Evolutionary conservation across 2,329 filamentous ascomycete species (phyloP).

Genomic region (Clarireedia monteithiana): DNA sequence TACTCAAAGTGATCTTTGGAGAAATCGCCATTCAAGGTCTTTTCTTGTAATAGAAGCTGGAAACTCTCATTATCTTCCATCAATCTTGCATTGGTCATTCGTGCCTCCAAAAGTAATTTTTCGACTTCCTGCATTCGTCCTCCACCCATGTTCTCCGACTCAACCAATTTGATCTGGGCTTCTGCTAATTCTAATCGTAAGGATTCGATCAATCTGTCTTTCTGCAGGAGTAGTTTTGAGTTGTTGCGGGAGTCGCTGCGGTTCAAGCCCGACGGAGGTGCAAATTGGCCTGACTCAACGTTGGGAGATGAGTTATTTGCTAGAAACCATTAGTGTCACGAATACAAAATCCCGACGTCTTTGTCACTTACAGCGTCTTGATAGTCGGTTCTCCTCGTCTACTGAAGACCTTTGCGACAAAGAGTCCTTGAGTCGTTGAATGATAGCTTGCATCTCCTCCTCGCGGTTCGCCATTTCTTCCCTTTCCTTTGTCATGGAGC

Average conservation of each 20-base stretch:
- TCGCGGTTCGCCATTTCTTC: constrained; percentile 78
- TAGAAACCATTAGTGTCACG: constrained; percentile 17
- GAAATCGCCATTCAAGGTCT: constrained; percentile 92
- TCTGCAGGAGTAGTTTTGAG: constrained; percentile 85
- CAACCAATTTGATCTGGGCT: constrained; percentile 88
- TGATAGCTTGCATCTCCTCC: constrained; percentile 83
- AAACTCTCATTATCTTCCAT: constrained; percentile 99
- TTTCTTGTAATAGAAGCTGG: constrained; percentile 87
- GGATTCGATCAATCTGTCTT: constrained; percentile 92
- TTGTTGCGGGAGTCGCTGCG: constrained; percentile 85
- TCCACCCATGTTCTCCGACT: constrained; percentile 87
- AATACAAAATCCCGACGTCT: not conserved
- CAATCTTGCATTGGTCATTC: constrained; percentile 89
- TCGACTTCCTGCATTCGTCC: constrained; percentile 86
- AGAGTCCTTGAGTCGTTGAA: constrained; percentile 86
- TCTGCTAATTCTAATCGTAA: constrained; percentile 88
- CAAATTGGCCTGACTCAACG: constrained; percentile 71
- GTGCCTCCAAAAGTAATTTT: constrained; percentile 78
- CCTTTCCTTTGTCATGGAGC: constrained; percentile 82
- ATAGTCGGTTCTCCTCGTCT: constrained; percentile 46
- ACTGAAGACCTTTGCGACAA: constrained; percentile 64
- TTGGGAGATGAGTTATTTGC: constrained; percentile 53
- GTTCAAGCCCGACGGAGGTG: constrained; percentile 74
- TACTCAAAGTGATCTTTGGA: constrained; percentile 62
- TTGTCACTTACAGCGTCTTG: constrained; percentile 47